phyloP scores from a whole-genome alignment of 2,329 filamentous ascomycete species.

The Truncatella angustata region DNA sequence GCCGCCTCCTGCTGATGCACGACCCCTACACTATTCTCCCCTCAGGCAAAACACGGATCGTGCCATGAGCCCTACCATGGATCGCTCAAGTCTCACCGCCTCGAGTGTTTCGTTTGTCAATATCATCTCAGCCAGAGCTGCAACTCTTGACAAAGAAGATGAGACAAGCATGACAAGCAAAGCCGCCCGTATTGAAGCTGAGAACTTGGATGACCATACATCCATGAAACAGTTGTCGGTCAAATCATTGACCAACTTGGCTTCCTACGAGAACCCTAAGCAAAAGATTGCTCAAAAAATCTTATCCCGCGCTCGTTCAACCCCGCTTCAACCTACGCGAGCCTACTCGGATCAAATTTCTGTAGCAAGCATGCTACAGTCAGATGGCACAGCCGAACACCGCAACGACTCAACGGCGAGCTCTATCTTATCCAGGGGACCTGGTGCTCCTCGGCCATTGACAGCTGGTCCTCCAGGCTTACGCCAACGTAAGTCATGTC shows the following conservation, averaged over 20 bases:
- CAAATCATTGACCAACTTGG: slow-evolving; percentile 51
- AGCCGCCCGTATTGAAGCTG: slow-evolving; percentile 22
- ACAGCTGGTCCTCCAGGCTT: slow-evolving; percentile 55
- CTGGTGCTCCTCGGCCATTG: slow-evolving; percentile 47
- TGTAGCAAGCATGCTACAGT: slow-evolving; percentile 13
- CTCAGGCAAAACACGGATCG: slow-evolving; percentile 55
- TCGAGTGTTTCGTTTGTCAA: not conserved
- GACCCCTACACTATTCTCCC: slow-evolving; percentile 46
- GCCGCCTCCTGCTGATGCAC: slow-evolving; percentile 19
- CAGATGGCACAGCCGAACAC: slow-evolving; percentile 17
- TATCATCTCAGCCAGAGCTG: slow-evolving; percentile 24
- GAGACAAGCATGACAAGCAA: slow-evolving; percentile 8
- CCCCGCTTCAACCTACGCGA: not conserved
- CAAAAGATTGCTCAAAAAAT: slow-evolving; percentile 50
- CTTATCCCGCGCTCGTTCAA: slow-evolving; percentile 32
- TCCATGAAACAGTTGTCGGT: slow-evolving; percentile 36
- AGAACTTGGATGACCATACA: slow-evolving; percentile 26
- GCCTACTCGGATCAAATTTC: slow-evolving; percentile 13
- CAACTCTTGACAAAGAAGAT: slow-evolving; percentile 9
- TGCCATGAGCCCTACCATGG: slow-evolving; percentile 39
- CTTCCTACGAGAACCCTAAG: slow-evolving; percentile 54
- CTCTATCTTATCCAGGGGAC: slow-evolving; percentile 26
- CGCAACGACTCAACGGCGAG: not conserved
- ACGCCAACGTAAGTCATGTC: slow-evolving; percentile 42
- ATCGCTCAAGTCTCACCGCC: slow-evolving; percentile 6